Conservation (phyloP, 2,329 filamentous ascomycete species). For the Ophiosphaerella korrae region DNA sequence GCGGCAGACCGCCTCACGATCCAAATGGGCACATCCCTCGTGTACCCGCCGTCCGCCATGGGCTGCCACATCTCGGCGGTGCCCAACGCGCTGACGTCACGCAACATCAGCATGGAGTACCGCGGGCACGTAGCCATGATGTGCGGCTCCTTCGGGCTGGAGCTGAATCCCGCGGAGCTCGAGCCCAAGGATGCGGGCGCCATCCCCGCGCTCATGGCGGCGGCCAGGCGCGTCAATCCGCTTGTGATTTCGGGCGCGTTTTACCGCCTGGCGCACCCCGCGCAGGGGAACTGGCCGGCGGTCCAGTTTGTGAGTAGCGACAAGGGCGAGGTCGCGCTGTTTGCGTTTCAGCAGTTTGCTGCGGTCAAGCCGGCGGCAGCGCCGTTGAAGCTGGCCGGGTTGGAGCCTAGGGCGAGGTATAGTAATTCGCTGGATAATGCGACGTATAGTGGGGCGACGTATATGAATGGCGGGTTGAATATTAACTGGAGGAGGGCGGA, state of each 20-base stretch:
- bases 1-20: constrained; percentile 65
- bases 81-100: constrained; percentile 63
- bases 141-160: constrained; percentile 70
- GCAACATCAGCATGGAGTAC: constrained; percentile 63
- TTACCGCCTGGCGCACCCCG: constrained; percentile 64
- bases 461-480: constrained; percentile 68
- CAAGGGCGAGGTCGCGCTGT: constrained; percentile 57
- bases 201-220: constrained; percentile 60
- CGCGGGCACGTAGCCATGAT: constrained; percentile 71
- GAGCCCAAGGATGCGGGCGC: constrained; percentile 57
- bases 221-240: constrained; percentile 63
- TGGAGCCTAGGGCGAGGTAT: constrained; percentile 62
- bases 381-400: constrained; percentile 60
- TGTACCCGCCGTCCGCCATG: constrained; percentile 67
- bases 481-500: constrained; percentile 55
- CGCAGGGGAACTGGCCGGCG: constrained; percentile 66
- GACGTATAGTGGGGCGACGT: constrained; percentile 61
- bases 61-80: constrained; percentile 68
- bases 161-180: constrained; percentile 63
- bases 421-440: constrained; percentile 56
- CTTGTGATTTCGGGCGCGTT: constrained; percentile 64
- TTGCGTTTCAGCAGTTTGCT: constrained; percentile 64
- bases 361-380: constrained; percentile 60
- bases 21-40: constrained; percentile 67
- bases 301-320: constrained; percentile 64